Evolutionary conservation across 148 eudicot species (phyloP), one percentile per base, ranked within the genome.

Genomic region (Chenopodium formosanum): DNA sequence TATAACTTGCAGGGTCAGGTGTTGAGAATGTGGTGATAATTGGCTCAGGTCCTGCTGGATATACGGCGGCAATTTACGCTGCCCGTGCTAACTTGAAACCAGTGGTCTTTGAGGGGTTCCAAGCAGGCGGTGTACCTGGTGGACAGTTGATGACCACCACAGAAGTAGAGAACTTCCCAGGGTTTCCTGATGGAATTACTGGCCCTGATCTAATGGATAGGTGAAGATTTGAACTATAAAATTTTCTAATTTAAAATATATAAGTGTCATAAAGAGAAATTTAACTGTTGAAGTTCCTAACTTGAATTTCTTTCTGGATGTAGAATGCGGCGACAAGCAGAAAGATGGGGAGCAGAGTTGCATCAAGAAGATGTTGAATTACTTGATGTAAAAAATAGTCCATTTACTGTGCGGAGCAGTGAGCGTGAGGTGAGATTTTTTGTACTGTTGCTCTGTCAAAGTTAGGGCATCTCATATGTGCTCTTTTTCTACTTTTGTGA

Each of bases 41-140:
- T 77, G 99, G 99, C 71, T 96, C 99, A 52, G 99, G 99, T 23
- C 99, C 99, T 40, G 99, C 99, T 81, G 99, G 99, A 74, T 96
- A 96, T 81, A 96, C 99, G 11, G 98, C 99, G 73, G 99, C 99
- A 65, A 96, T 96, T 44, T 96, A 96, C 88, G 98, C 99, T 58
- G 98, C 98, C 70, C 92, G 99, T 83, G 99, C 99, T 75, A 96
- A 96, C 82, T 88, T 96, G 86, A 96, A 94, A 83, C 99, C 99
- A 27, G 90, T 96, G 47, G 97, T 96, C 50, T 96, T 96, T 84
- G 99, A 96, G 88, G 99, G 99, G n/a, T 91, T 85, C 83, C 99
- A 96, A 88, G 82, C 87, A 31, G 99, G 99, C 70, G 99, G 99
- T 84, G 95, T 92, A 56, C 99, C 99, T 66, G 99, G 99, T 70